phyloP scores from a whole-genome alignment of 768 basidiomycete genomes.

The Sporobolomyces roseus region DNA sequence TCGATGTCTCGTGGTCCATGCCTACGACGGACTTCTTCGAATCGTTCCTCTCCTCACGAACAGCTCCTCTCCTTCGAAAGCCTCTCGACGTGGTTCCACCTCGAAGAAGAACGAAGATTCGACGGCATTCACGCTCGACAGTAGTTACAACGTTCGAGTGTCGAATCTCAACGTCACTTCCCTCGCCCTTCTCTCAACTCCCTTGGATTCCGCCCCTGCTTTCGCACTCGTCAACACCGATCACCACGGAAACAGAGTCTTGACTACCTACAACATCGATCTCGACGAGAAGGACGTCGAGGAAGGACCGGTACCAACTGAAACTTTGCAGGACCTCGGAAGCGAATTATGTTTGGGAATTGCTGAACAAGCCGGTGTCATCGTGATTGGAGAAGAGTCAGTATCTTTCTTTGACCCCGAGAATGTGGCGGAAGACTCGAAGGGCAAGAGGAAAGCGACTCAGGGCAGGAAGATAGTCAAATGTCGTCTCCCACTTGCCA shows the following conservation, averaged over 20 bases:
- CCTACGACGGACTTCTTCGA: conserved; percentile 42
- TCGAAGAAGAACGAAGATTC: neutral
- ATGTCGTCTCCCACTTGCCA: conserved; percentile 37
- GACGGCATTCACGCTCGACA: conserved; percentile 27
- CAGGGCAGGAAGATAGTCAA: conserved; percentile 4
- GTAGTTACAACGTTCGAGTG: conserved; percentile 47
- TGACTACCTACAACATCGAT: conserved; percentile 40
- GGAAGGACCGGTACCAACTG: conserved; percentile 19
- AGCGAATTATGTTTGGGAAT: conserved; percentile 29
- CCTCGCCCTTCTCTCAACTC: conserved; percentile 60
- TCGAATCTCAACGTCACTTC: conserved; percentile 67
- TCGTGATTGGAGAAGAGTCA: conserved; percentile 46
- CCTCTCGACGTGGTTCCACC: neutral
- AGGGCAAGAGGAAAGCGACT: conserved; percentile 24
- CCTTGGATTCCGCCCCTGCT: conserved; percentile 47
- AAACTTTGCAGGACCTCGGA: conserved; percentile 36
- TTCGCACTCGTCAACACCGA: conserved; percentile 69
- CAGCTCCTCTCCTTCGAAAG: neutral
- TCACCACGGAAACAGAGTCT: conserved; percentile 51
- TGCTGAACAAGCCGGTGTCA: conserved; percentile 39
- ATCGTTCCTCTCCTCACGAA: conserved; percentile 31
- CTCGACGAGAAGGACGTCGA: conserved; percentile 43
- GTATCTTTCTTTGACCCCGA: conserved; percentile 15
- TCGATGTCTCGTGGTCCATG: conserved; percentile 38
- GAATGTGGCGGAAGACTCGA: neutral